Evolutionary conservation across 2,329 filamentous ascomycete species (phyloP), one percentile per base, ranked within the genome.

Genomic region (Colletotrichum trifolii): DNA sequence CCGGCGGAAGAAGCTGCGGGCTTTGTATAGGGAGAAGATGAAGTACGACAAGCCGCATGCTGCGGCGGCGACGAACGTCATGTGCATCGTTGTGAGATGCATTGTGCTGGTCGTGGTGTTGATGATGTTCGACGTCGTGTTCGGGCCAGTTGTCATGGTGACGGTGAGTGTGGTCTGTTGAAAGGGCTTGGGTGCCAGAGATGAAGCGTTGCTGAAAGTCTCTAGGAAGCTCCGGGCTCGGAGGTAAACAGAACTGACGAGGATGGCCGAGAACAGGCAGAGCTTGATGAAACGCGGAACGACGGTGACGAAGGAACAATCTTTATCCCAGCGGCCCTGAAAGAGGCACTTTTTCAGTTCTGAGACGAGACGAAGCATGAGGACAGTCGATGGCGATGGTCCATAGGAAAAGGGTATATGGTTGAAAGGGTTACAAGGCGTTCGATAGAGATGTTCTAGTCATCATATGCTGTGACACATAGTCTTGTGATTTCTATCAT

Each of bases 301-400:
- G 45, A 60, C 8, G 2, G 38, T 53, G 13, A 58, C 13, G 9
- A 60, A 8, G 15, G 39, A 45, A 40, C n/a, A 53, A 38, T 33
- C 33, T 25, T 25, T 48, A n/a, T 35, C 39, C 12, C 40, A 46
- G 15, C n/a, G 53, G 47, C 11, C 48, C 10, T 15, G 15, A n/a
- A 46, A 11, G 15, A 60, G 15, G 39, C 48, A 46, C 56, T 60
- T 60, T 9, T 53, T 53, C 56, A 60, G 56, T 33, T 60, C 56
- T 46, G 56, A 60, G 3, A 38, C 48, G 40, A 60, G 48, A 34
- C 47, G 34, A 38, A 60, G 39, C 56, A 60, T 60, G 38, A 17
- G 39, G 34, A 39, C 13, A 8, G 38, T 33, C 33, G 7, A 35
- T 15, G 15, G 17, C 17, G n/a, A 15, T 35, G n/a, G 39, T 46